These are phyloP conservation scores for Wickerhamiella slavikovae DNA, from an alignment of 805 yeast species.

Conservation along the genomic window DNA sequence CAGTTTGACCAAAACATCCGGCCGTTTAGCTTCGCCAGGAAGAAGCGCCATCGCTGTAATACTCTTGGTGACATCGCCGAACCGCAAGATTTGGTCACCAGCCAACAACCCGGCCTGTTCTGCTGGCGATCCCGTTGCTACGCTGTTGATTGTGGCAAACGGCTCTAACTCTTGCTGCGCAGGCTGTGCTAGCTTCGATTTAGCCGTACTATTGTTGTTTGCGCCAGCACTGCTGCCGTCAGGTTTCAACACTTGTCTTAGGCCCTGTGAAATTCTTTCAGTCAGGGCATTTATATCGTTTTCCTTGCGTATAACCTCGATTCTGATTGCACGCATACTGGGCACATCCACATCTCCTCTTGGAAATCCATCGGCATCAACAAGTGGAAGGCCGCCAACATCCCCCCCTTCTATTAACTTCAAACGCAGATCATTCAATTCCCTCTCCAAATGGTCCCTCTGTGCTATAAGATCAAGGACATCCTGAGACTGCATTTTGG, in stretches of 20 bases:
- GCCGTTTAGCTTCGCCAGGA: conserved; percentile 1
- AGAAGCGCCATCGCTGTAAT: conserved; percentile 25
- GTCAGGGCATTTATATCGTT: conserved; percentile 45
- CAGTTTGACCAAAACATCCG: neutral
- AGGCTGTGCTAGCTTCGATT: neutral
- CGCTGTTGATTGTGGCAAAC: conserved; percentile 24
- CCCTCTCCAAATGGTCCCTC: conserved; percentile 21
- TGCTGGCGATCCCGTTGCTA: conserved; percentile 38
- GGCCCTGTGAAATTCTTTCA: conserved; percentile 24
- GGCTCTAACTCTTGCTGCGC: conserved; percentile 5
- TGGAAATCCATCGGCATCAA: conserved; percentile 68
- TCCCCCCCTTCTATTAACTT: conserved; percentile 26
- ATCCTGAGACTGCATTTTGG: conserved; percentile 3
- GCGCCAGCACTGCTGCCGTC: neutral
- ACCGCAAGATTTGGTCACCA: conserved; percentile 32
- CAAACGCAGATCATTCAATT: conserved; percentile 23
- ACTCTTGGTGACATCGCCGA: conserved; percentile 37
- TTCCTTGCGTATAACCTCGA: conserved; percentile 40
- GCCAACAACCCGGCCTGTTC: conserved; percentile 28
- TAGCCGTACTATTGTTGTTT: neutral
- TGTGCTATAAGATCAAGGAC: conserved; percentile 7
- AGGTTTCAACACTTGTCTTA: conserved; percentile 17
- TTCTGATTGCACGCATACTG: conserved; percentile 36
- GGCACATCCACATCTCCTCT: conserved; percentile 67
- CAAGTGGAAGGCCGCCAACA: conserved; percentile 43